phyloP scores from a whole-genome alignment of 1,284 basidiomycete species.

The Calocybe gambosa region DNA sequence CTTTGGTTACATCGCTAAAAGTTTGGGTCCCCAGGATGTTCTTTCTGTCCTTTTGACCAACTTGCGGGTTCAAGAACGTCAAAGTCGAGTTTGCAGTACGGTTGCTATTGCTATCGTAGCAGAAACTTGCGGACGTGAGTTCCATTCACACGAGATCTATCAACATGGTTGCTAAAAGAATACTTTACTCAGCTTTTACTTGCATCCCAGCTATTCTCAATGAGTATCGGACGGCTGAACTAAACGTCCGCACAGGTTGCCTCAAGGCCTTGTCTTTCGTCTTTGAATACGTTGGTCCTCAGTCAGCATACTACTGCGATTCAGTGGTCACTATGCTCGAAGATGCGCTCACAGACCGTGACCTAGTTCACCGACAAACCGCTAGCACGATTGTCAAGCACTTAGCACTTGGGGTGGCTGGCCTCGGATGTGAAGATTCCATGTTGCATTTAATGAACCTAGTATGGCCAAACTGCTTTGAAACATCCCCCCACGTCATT shows the following conservation, averaged over 20 bases:
- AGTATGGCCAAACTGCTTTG: conserved; percentile 99
- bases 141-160: conserved; percentile 4
- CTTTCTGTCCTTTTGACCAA: conserved; percentile 95
- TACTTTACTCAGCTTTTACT: conserved; percentile 70
- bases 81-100: conserved; percentile 97
- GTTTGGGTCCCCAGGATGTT: conserved; percentile 98
- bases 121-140: conserved; percentile 92
- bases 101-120: conserved; percentile 98
- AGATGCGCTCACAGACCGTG: conserved; percentile 96
- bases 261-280: conserved; percentile 97
- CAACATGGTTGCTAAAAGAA: conserved; percentile 17
- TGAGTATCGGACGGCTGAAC: conserved; percentile 96
- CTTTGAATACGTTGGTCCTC: conserved; percentile 99
- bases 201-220: conserved; percentile 98
- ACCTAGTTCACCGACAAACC: conserved; percentile 97
- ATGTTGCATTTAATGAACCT: conserved; percentile 98
- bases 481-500: conserved; percentile 97
- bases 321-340: conserved; percentile 97
- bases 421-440: conserved; percentile 95
- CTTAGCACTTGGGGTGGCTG: conserved; percentile 93
- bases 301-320: conserved; percentile 97
- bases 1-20: conserved; percentile 99
- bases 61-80: conserved; percentile 96
- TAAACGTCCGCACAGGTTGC: conserved; percentile 99
- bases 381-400: conserved; percentile 99